phyloP scores from a whole-genome alignment of 768 basidiomycete genomes.

The Mrakia hoshinonis region DNA sequence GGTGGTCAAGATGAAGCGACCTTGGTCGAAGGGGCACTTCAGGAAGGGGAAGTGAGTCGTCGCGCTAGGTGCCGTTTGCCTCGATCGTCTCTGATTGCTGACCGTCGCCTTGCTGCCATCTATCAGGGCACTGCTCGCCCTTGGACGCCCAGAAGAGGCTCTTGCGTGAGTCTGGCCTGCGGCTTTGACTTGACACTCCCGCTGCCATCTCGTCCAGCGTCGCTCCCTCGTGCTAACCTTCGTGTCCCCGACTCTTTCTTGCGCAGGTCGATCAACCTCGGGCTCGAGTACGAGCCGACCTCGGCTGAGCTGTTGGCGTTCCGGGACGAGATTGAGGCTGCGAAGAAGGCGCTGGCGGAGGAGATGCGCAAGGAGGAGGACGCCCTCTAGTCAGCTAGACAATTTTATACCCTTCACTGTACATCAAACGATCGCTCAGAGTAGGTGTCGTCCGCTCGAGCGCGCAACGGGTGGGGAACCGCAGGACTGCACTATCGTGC shows the following conservation, averaged over 20 bases:
- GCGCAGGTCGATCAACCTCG: constrained; percentile 60
- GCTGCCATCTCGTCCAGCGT: neutral
- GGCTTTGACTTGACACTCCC: neutral
- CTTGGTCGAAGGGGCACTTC: constrained; percentile 95
- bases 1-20: constrained; percentile 70
- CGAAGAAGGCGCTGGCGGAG: neutral
- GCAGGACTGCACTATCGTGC: too few relatives aligned
- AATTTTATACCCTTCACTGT: too few relatives aligned
- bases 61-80: too few relatives aligned
- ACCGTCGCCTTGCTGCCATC: constrained; percentile 42
- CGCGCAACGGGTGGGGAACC: too few relatives aligned
- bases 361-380: neutral
- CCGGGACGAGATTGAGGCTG: constrained; percentile 11
- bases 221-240: neutral
- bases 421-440: too few relatives aligned
- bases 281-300: constrained; percentile 69
- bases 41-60: constrained; percentile 41
- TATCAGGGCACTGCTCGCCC: constrained; percentile 72
- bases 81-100: neutral
- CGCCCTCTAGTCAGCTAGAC: too few relatives aligned
- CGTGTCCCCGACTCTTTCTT: neutral
- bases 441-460: too few relatives aligned
- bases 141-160: constrained; percentile 63
- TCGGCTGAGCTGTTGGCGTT: constrained; percentile 20
- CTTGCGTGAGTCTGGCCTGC: neutral